phyloP scores from a whole-genome alignment of 352 stramenopile genomes.

The Pythium myriotylum region DNA sequence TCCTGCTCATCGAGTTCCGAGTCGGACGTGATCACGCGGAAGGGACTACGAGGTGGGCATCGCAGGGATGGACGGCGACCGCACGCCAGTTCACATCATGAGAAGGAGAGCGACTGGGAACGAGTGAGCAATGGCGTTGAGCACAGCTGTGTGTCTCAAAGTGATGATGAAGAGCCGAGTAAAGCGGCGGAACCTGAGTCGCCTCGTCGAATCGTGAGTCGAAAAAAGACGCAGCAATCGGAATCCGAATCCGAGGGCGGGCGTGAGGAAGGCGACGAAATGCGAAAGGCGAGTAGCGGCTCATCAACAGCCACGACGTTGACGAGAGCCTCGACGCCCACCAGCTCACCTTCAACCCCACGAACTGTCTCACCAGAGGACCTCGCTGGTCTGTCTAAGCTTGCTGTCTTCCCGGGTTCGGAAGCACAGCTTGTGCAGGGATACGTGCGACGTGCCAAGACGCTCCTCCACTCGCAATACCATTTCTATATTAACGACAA shows the following conservation, averaged over 20 bases:
- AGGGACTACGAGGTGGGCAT: not conserved
- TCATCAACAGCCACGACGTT: slow-evolving; percentile 22
- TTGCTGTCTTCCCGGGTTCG: slow-evolving; percentile 59
- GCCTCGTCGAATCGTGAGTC: slow-evolving; percentile 35
- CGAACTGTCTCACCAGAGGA: not conserved
- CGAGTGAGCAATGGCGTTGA: slow-evolving; percentile 25
- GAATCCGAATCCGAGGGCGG: slow-evolving; percentile 8
- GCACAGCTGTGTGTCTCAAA: slow-evolving; percentile 21
- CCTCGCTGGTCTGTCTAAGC: slow-evolving; percentile 74
- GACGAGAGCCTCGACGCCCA: slow-evolving; percentile 2
- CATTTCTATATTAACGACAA: slow-evolving; percentile 66
- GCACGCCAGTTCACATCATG: not conserved
- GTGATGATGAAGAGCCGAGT: slow-evolving; percentile 15
- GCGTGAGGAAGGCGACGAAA: slow-evolving; percentile 48
- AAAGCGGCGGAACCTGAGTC: slow-evolving; percentile 31
- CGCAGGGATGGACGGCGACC: not conserved
- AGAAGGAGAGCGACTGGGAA: slow-evolving; percentile 47
- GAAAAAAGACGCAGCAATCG: slow-evolving; percentile 30
- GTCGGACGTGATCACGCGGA: not conserved
- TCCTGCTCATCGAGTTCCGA: slow-evolving; percentile 22
- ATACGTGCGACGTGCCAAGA: slow-evolving; percentile 52
- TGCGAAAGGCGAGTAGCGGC: slow-evolving; percentile 20
- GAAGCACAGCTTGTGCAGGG: slow-evolving; percentile 57
- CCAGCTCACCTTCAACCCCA: slow-evolving; percentile 16
- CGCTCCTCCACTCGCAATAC: slow-evolving; percentile 61